Evolutionary conservation across 1,139 yeast genomes (phyloP).

Genomic region (Hansenula lynferdii): DNA sequence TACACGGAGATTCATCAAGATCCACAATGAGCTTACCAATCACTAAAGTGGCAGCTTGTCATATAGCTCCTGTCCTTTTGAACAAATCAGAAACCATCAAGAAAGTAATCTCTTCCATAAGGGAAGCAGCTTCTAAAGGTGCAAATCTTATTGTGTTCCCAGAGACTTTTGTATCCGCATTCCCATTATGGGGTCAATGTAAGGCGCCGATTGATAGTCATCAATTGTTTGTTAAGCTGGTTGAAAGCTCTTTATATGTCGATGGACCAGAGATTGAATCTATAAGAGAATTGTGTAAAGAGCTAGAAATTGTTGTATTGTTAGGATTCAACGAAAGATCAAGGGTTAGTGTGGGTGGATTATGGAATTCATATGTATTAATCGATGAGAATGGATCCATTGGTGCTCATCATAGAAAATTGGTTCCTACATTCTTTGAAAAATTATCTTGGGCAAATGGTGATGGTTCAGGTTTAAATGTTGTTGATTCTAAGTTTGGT

Average conservation of each 20-base stretch:
- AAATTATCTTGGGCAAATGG: slow-evolving; percentile 19
- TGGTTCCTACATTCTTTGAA: slow-evolving; percentile 18
- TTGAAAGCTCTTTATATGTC: slow-evolving; percentile 15
- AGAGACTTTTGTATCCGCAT: slow-evolving; percentile 17
- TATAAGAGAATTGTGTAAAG: slow-evolving; percentile 8
- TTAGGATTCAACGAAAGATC: slow-evolving; percentile 18
- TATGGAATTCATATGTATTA: slow-evolving; percentile 18
- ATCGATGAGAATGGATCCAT: slow-evolving; percentile 15
- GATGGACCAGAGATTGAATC: slow-evolving; percentile 18
- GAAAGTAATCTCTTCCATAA: slow-evolving; percentile 11
- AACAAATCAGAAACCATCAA: slow-evolving; percentile 18
- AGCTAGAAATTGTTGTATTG: slow-evolving; percentile 12
- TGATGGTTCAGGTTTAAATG: slow-evolving; percentile 16
- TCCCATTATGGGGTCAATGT: slow-evolving; percentile 17
- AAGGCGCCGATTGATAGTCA: slow-evolving; percentile 20
- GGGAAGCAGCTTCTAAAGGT: slow-evolving; percentile 14
- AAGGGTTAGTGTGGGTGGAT: slow-evolving; percentile 14
- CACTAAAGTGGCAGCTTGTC: slow-evolving; percentile 17
- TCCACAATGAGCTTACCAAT: slow-evolving; percentile 9
- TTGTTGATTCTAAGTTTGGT: slow-evolving; percentile 16
- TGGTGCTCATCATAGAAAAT: slow-evolving; percentile 16
- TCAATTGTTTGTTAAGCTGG: slow-evolving; percentile 13
- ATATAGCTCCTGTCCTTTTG: slow-evolving; percentile 16
- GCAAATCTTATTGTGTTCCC: slow-evolving; percentile 16
- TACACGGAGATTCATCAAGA: no score